These are phyloP conservation scores for Monilinia fructigena DNA, from an alignment of 2,329 filamentous ascomycete species.

Conservation along the genomic window DNA sequence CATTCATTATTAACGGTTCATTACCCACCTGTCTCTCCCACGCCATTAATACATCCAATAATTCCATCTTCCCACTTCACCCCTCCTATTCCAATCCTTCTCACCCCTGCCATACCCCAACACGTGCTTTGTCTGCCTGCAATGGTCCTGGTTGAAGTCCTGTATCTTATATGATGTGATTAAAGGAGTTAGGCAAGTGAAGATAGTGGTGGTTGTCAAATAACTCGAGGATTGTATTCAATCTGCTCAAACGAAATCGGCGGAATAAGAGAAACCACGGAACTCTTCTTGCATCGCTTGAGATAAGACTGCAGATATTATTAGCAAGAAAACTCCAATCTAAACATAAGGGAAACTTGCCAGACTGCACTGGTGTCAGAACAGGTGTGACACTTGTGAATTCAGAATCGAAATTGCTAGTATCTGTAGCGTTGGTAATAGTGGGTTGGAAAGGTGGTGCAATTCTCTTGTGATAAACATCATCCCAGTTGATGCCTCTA, in stretches of 20 bases:
- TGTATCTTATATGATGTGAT: not conserved
- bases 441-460: constrained; percentile 84
- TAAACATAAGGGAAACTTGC: constrained; percentile 56
- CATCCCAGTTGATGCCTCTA: constrained; percentile 96
- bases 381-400: constrained; percentile 98
- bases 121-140: not conserved
- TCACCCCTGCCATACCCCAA: not conserved
- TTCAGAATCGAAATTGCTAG: constrained; percentile 99
- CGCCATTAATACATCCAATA: constrained; percentile 10
- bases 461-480: constrained; percentile 94
- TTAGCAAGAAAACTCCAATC: constrained; percentile 6
- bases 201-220: not conserved
- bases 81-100: not conserved
- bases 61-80: not conserved
- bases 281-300: constrained; percentile 99
- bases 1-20: constrained; percentile 18
- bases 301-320: constrained; percentile 67
- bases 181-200: not conserved
- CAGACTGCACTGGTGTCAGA: constrained; percentile 92
- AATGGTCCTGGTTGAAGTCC: not conserved
- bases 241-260: constrained; percentile 39
- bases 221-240: not conserved
- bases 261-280: constrained; percentile 87
- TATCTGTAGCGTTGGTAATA: constrained; percentile 91
- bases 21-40: constrained; percentile 1